Conservation (phyloP, 257 asterid species). For the Solanum commersonii region DNA sequence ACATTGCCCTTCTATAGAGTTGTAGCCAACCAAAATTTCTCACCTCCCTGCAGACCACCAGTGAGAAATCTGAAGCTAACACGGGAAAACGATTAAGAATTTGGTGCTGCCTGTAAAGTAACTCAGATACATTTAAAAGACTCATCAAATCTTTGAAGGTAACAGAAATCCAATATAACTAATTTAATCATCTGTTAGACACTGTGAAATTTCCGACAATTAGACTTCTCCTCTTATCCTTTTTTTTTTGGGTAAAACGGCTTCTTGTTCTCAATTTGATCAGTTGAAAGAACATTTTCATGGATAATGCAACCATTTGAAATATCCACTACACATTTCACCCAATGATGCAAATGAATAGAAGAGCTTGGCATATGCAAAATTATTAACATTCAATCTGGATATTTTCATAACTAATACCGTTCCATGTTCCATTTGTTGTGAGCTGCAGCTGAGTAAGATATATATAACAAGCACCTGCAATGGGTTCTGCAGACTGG, state of each 20-base stretch:
- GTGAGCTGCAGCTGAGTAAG: slow-evolving; percentile 17
- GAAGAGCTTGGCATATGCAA: not conserved
- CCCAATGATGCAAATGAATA: not conserved
- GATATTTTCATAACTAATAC: not conserved
- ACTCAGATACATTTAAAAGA: not conserved
- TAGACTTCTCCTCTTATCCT: not conserved
- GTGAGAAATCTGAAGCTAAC: not conserved
- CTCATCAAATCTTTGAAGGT: not conserved
- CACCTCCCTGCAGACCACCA: not conserved
- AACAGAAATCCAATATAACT: not conserved
- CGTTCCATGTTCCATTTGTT: not conserved
- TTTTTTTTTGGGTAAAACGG: not conserved
- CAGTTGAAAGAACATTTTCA: not conserved
- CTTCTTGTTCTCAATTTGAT: not conserved
- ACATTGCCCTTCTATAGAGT: not conserved
- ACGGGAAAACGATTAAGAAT: not conserved
- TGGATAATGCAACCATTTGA: not conserved
- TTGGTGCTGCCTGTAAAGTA: not conserved
- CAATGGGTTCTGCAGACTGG: slow-evolving; percentile 76
- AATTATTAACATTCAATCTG: not conserved
- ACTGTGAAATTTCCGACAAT: not conserved
- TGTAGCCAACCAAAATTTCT: not conserved
- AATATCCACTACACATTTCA: not conserved
- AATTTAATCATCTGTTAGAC: not conserved
- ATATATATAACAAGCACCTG: slow-evolving; percentile 14